These are phyloP conservation scores for Suillus decipiens DNA, from an alignment of 768 basidiomycete species.

Conservation along the genomic window DNA sequence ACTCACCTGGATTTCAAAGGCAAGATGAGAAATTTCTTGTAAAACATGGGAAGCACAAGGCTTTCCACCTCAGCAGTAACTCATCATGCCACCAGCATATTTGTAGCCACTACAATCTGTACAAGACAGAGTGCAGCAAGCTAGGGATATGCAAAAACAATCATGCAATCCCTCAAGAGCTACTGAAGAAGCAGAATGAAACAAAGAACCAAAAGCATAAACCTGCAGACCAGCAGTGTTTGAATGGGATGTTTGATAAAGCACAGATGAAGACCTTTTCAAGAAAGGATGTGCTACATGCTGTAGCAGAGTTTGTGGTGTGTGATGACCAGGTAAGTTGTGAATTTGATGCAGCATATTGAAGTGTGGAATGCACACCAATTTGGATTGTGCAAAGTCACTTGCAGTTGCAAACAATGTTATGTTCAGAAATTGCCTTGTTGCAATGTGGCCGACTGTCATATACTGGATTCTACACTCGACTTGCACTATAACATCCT, in stretches of 20 bases:
- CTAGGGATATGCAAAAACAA: background rate
- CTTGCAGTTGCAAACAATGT: no score
- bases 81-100: slow-evolving; percentile 7
- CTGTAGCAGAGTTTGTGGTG: no score
- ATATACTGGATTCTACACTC: no score
- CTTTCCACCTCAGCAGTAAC: slow-evolving; percentile 8
- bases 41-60: background rate
- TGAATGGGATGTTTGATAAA: background rate
- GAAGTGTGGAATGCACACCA: no score
- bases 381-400: no score
- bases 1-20: slow-evolving; percentile 4
- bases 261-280: slow-evolving; percentile 7
- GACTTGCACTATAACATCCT: no score
- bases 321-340: no score
- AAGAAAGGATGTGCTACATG: no score
- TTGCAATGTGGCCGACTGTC: slow-evolving; percentile 18
- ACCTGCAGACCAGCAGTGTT: background rate
- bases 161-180: background rate
- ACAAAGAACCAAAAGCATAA: background rate
- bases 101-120: background rate
- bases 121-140: background rate
- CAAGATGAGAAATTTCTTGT: background rate
- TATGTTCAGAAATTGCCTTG: slow-evolving; percentile 20
- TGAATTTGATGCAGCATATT: no score
- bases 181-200: background rate